Percentiles rank a stretch among this genome's conserved stretches.
Evolutionary conservation across 768 basidiomycete genomes (phyloP).

Genomic region (Leccinum fibrillosum): DNA sequence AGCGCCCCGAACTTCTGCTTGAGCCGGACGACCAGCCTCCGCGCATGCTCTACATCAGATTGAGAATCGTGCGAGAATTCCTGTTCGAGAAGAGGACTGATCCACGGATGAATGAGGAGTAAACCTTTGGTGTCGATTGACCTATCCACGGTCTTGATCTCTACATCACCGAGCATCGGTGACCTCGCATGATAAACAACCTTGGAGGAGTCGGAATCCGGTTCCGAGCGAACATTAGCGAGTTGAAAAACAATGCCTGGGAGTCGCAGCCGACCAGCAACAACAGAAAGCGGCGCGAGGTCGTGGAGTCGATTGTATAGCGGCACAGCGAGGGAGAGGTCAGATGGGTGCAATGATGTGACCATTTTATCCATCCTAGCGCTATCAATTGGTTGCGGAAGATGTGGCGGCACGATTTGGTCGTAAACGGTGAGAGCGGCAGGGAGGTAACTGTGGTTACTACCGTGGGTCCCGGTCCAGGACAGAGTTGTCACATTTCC

Average conservation of each 20-base stretch:
- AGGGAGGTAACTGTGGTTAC: neutral
- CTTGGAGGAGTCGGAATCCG: neutral
- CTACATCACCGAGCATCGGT: neutral
- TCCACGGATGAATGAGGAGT: neutral
- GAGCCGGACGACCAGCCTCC: neutral
- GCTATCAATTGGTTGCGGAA: neutral
- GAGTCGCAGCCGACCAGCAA: neutral
- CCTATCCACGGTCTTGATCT: neutral
- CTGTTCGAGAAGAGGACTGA: neutral
- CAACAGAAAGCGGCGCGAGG: neutral
- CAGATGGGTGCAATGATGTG: neutral
- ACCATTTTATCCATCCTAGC: neutral
- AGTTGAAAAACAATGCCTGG: neutral
- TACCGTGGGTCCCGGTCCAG: neutral
- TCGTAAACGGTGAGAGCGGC: neutral
- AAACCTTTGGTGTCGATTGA: neutral
- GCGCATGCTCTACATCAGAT: neutral
- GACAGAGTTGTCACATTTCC: neutral
- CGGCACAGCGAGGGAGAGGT: neutral
- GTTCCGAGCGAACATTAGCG: neutral
- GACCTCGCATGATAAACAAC: neutral
- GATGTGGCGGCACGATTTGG: neutral
- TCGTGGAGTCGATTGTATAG: neutral
- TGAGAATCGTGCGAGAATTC: neutral
- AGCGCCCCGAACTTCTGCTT: neutral